Percentiles rank a stretch among this genome's conserved stretches.
phyloP scores from a whole-genome alignment of 2,329 filamentous ascomycete genomes.

The Blumeria graminis region DNA sequence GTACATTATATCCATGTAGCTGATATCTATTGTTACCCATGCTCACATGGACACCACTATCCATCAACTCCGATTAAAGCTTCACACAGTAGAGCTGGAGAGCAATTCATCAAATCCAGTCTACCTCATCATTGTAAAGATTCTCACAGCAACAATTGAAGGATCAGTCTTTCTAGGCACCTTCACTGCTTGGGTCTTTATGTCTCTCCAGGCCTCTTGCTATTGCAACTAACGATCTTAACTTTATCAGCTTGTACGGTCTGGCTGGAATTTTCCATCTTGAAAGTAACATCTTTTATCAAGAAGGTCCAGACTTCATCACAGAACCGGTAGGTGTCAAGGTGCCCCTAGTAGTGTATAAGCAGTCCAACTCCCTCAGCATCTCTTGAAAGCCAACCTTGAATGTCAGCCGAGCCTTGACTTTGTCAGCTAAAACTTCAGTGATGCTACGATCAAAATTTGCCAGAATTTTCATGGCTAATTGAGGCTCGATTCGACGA shows the following conservation, averaged over 20 bases:
- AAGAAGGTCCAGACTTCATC: slow-evolving; percentile 99
- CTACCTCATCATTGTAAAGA: too few species aligned
- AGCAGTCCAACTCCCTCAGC: slow-evolving; percentile 6
- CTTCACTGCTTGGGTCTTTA: slow-evolving; percentile 9
- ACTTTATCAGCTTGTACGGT: slow-evolving; percentile 69
- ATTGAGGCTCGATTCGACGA: slow-evolving; percentile 84
- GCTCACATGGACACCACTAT: too few species aligned
- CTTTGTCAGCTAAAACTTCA: slow-evolving; percentile 73
- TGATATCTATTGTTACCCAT: too few species aligned
- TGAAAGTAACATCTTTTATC: slow-evolving; percentile 97
- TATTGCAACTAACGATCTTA: slow-evolving; percentile 96
- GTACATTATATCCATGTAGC: too few species aligned
- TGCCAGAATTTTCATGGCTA: slow-evolving; percentile 92
- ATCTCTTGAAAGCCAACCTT: slow-evolving; percentile 37
- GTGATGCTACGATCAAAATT: slow-evolving; percentile 91
- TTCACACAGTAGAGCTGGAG: too few species aligned
- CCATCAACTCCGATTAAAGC: too few species aligned
- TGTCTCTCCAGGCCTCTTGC: slow-evolving; percentile 46
- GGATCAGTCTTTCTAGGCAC: too few species aligned
- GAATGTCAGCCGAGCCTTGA: slow-evolving; percentile 76
- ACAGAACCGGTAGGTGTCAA: slow-evolving; percentile 97
- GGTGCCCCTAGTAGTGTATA: slow-evolving; percentile 42
- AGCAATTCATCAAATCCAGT: too few species aligned
- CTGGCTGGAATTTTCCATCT: slow-evolving; percentile 56
- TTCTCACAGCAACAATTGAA: too few species aligned